Conservation (phyloP, 2,329 filamentous ascomycete genomes). For the Cladosporium sp. region DNA sequence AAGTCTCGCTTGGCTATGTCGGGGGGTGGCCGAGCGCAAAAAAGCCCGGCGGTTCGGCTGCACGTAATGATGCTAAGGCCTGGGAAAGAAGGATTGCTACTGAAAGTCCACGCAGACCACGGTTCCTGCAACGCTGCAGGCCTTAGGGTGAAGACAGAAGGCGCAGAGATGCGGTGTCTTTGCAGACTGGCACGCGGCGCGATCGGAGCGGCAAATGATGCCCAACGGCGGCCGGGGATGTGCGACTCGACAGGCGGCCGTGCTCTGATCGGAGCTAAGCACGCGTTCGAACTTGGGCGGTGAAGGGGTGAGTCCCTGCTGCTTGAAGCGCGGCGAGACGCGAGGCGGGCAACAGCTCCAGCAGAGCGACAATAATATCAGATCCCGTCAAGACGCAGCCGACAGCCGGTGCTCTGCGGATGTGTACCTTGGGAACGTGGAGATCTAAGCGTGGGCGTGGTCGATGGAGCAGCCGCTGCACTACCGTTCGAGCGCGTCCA, state of each 20-base stretch:
- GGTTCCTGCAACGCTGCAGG: slow-evolving; percentile 13
- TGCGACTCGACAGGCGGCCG: slow-evolving; percentile 5
- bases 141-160: slow-evolving; percentile 11
- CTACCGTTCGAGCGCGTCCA: slow-evolving; percentile 6
- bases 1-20: slow-evolving; percentile 8
- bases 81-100: slow-evolving; percentile 1
- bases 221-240: slow-evolving; percentile 4
- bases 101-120: slow-evolving; percentile 8
- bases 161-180: slow-evolving; percentile 7
- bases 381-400: background rate
- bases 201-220: slow-evolving; percentile 12
- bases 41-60: background rate
- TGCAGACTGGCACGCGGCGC: slow-evolving; percentile 3
- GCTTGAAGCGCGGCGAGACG: background rate
- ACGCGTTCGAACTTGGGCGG: slow-evolving; percentile 3
- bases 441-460: background rate
- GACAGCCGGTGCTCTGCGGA: background rate
- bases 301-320: background rate
- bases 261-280: slow-evolving; percentile 8
- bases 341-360: background rate
- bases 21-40: background rate
- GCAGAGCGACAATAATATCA: background rate
- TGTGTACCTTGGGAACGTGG: background rate
- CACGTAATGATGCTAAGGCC: background rate
- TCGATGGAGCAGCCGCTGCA: slow-evolving; percentile 3